Percentiles rank a stretch among this genome's conserved stretches.
Evolutionary conservation across 331 rosid genomes (phyloP).

Genomic region (Malus hybrid): DNA sequence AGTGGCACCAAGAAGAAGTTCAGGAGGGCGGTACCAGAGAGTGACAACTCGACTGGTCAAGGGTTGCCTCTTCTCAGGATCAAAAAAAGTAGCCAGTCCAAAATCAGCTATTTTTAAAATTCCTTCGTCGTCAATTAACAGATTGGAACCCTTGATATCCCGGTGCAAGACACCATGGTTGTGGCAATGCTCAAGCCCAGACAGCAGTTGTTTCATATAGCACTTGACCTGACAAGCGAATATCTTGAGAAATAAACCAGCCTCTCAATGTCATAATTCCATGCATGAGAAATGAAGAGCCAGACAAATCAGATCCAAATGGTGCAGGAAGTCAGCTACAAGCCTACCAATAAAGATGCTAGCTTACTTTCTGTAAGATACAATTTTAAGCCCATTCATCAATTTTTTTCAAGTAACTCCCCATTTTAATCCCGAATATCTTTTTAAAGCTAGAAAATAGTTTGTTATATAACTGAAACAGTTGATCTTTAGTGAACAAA

Average conservation of each 20-base stretch:
- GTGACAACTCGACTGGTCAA: conserved; percentile 98
- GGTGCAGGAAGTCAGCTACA: not conserved
- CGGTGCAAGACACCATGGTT: conserved; percentile 87
- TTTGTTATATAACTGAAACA: not conserved
- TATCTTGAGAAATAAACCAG: conserved; percentile 35
- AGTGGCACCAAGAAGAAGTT: conserved; percentile 95
- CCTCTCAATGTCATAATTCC: conserved; percentile 14
- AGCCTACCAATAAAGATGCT: not conserved
- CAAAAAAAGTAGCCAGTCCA: conserved; percentile 83
- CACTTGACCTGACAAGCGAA: conserved; percentile 78
- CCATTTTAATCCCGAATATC: not conserved
- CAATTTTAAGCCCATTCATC: not conserved
- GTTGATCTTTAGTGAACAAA: not conserved
- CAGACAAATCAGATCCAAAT: not conserved
- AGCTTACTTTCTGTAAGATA: not conserved
- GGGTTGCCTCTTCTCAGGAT: conserved; percentile 59
- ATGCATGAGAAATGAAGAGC: not conserved
- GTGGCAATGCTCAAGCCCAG: conserved; percentile 99
- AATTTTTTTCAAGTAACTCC: not conserved
- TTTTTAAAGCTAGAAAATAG: not conserved
- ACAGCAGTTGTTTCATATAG: conserved; percentile 88
- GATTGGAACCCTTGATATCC: conserved; percentile 96
- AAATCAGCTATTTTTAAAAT: conserved; percentile 92
- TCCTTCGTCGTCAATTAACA: conserved; percentile 86
- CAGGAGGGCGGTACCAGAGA: conserved; percentile 99